Conservation (phyloP, 2,329 filamentous ascomycete genomes). For the Didymella pomorum region DNA sequence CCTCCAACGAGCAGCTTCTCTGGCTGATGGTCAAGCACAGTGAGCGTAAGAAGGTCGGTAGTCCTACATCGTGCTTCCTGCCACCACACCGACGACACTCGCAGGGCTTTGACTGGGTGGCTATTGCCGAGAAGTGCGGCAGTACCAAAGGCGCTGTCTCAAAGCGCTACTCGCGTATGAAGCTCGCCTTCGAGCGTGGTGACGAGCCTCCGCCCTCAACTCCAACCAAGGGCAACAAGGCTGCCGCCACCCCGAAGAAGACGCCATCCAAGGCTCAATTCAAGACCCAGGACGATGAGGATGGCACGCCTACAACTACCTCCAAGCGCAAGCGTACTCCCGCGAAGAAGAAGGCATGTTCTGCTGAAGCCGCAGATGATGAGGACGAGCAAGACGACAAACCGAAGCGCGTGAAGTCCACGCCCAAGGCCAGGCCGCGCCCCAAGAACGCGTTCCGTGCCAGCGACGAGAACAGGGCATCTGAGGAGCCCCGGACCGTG, state of each 20-base stretch:
- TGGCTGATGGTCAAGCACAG: conserved; percentile 44
- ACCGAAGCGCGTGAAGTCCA: background rate
- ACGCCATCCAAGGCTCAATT: conserved; percentile 11
- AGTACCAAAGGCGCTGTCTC: conserved; percentile 43
- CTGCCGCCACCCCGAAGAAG: conserved; percentile 13
- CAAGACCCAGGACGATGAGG: conserved; percentile 14
- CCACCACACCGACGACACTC: background rate
- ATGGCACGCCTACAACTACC: background rate
- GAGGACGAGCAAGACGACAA: background rate
- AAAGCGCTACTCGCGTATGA: conserved; percentile 47
- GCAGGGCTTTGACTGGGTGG: conserved; percentile 38
- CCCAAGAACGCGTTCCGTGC: conserved; percentile 8
- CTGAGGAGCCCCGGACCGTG: background rate
- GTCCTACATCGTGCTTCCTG: background rate
- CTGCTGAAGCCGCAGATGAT: background rate
- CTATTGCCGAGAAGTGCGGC: conserved; percentile 37
- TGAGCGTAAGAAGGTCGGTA: conserved; percentile 32
- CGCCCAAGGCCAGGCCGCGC: background rate
- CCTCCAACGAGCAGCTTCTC: conserved; percentile 33
- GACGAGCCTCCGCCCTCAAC: conserved; percentile 15
- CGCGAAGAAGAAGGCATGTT: conserved; percentile 12
- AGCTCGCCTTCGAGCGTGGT: conserved; percentile 38
- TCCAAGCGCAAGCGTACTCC: conserved; percentile 36
- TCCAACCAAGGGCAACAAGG: background rate
- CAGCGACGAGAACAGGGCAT: background rate